Evolutionary conservation across 2,329 filamentous ascomycete species (phyloP), one percentile per base, ranked within the genome.

Genomic region (Anthostomella pinea): DNA sequence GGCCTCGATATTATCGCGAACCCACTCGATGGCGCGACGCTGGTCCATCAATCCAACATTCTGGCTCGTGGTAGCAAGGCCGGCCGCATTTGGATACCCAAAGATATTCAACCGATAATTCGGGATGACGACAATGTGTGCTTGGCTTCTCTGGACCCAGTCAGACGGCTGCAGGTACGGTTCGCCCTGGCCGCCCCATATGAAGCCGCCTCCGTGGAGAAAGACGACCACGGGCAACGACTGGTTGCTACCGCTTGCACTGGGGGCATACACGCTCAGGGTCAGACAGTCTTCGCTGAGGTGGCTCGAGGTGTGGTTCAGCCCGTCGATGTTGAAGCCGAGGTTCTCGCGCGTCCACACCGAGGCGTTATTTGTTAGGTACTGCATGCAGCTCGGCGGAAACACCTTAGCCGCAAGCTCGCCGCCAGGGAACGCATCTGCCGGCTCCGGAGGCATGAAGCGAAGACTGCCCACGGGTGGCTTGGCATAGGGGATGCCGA

Each of bases 1-100:
- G 5, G 54, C 56, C 6, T 46, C 59, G 24, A 75, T 68, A 50
- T 76, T 74, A 39, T 66, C 57, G 24, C 60, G 60, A 0, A 72
- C 55, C 73, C 72, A 77, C 53, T 73, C 67, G 1, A 75, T 51
- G 1, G 69, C 71, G 14, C 62, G 49, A 7, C 71, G 66, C 48
- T 75, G 70, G 51, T 79, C 73, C 3, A 67, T 59, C 4, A 75
- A 52, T 1, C 70, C 72, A 8, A 72, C 44, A 38, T 76, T 77
- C 34, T 65, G 60, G 9, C 39, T 58, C 33, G 41, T 26, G 17
- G 29, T 22, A 32, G 17, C 49, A 16, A 59, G 41, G 1, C 51
- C 56, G 1, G 43, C 42, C 5, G 56, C 57, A 45, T 51, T 54
- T 22, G 58, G 59, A 40, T 57, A 62, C 16, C 58, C 59, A 27